Evolutionary conservation across 768 basidiomycete species (phyloP), one percentile per base, ranked within the genome.

Genomic region (Terana coerulea): DNA sequence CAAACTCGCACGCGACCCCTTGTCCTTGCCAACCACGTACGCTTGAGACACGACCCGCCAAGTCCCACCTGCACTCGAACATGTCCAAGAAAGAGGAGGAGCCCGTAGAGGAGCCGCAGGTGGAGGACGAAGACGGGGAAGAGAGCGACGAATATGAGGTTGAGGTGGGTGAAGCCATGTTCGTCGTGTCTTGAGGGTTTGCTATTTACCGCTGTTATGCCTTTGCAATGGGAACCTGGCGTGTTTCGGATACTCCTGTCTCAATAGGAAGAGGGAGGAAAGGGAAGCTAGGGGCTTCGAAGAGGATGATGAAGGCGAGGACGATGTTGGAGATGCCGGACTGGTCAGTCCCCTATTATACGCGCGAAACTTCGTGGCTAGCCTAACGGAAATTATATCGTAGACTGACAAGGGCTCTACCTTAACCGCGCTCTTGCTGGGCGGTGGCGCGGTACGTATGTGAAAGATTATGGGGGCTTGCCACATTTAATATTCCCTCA

Each of bases 111-210:
- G 55, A 52, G 47, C 49, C 46, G 5, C 52, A 49, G 41, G 34
- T 51, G 17, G 47, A 52, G 24, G 55, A 48, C 4, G 49, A 56
- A 3, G 58, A 59, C 29, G 61, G 54, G 5, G 64, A 66, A 52
- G 64, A 66, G 54, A 64, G 63, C 54, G 65, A 66, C 58, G 65
- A 60, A 17, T 66, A 64, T 47, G 64, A 66, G 25, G 39, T 66
- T 22, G 60, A 59, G 55, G 58, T 59, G 21, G 14, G 55, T 47
- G 26, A 22, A 22, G 11, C 1, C 56, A 61, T 47, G 55, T 54
- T 9, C 12, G 45, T 34, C 28, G 11, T 7, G 14, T 8, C 35
- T 26, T n/a, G n/a, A n/a, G n/a, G n/a, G 29, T 35, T 22, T 25
- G 40, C 30, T 28, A 29, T n/a, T n/a, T n/a, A n/a, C n/a, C n/a